Conservation (phyloP, 2,329 filamentous ascomycete genomes). For the Diaporthe helianthi region DNA sequence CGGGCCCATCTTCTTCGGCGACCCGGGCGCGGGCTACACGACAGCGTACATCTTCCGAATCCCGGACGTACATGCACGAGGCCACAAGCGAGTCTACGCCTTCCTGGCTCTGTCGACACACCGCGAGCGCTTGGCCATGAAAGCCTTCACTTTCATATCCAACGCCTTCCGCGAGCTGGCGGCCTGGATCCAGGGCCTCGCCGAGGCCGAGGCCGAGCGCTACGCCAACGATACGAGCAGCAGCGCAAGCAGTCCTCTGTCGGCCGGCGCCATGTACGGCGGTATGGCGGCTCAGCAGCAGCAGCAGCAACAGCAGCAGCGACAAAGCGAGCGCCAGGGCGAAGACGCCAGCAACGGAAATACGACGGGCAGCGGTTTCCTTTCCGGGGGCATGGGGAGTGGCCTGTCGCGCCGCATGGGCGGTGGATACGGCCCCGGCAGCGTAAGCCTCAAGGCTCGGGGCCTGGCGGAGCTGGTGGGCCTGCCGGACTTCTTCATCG, state of each 20-base stretch:
- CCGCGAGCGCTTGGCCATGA: conserved; percentile 70
- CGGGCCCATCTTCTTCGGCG: conserved; percentile 73
- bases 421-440: conserved; percentile 54
- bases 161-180: conserved; percentile 69
- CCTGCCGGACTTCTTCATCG: conserved; percentile 71
- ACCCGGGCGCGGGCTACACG: conserved; percentile 69
- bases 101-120: conserved; percentile 71
- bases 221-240: conserved; percentile 49
- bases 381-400: conserved; percentile 58
- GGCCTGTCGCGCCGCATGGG: conserved; percentile 66
- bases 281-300: conserved; percentile 42
- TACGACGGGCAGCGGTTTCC: conserved; percentile 60
- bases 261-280: conserved; percentile 51
- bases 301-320: conserved; percentile 40
- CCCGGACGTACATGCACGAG: conserved; percentile 70
- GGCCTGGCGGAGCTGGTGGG: conserved; percentile 72
- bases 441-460: conserved; percentile 62
- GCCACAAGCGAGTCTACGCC: conserved; percentile 73
- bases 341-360: conserved; percentile 38
- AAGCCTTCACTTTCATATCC: conserved; percentile 68
- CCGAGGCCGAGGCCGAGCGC: conserved; percentile 68
- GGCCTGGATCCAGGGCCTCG: conserved; percentile 69
- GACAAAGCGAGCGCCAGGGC: conserved; percentile 38
- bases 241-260: conserved; percentile 42
- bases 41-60: conserved; percentile 76